phyloP scores from a whole-genome alignment of 2,329 filamentous ascomycete genomes.

The Aspergillus sp. region DNA sequence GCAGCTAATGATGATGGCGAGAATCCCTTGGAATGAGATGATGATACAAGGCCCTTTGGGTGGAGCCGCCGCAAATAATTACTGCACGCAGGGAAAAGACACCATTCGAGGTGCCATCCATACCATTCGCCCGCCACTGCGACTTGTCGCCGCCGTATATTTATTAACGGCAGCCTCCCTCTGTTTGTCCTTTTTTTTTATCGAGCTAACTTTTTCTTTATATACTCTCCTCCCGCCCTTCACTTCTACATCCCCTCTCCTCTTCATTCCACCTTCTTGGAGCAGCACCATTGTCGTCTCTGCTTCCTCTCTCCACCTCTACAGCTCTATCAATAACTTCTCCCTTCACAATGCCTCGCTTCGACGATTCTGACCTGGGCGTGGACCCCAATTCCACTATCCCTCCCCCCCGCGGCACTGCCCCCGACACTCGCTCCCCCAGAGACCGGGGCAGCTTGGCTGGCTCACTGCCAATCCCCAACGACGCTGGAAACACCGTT shows the following conservation, averaged over 20 bases:
- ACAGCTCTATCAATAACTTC: neutral
- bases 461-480: conserved; percentile 42
- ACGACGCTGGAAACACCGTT: conserved; percentile 54
- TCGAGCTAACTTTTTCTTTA: conserved; percentile 3
- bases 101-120: neutral
- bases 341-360: conserved; percentile 57
- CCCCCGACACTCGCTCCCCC: conserved; percentile 25
- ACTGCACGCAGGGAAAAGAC: conserved; percentile 16
- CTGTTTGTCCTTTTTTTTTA: neutral
- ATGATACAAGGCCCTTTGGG: conserved; percentile 25
- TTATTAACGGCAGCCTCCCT: neutral
- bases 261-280: conserved; percentile 1
- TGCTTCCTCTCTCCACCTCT: neutral
- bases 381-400: conserved; percentile 34
- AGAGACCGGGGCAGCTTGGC: conserved; percentile 27
- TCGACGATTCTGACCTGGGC: conserved; percentile 58
- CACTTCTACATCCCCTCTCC: neutral
- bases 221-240: neutral
- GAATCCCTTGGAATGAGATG: conserved; percentile 37
- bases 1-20: conserved; percentile 31
- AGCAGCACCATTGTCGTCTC: neutral
- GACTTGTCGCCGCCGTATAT: neutral
- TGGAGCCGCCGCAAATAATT: conserved; percentile 26
- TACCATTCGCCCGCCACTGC: conserved; percentile 10
- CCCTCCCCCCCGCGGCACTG: conserved; percentile 12